Evolutionary conservation across 208 protist genomes (phyloP).

Genomic region (Trypanosomatidae sp.): DNA sequence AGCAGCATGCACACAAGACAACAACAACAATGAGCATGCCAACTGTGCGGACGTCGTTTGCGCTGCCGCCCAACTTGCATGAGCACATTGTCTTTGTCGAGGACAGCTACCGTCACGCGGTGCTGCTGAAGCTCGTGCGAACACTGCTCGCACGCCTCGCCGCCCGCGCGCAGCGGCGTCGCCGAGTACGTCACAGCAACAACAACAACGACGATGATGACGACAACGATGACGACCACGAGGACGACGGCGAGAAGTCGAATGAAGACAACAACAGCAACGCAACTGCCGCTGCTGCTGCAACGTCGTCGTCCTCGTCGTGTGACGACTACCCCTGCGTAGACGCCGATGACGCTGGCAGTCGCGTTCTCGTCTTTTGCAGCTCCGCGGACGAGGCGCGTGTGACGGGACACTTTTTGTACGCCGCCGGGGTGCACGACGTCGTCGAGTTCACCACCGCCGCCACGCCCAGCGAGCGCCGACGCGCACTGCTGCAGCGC

Average conservation of each 20-base stretch:
- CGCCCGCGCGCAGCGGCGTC: neutral
- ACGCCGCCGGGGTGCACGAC: slow-evolving; percentile 35
- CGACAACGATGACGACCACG: slow-evolving; percentile 5
- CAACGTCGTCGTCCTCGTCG: no score
- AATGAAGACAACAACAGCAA: neutral
- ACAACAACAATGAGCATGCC: neutral
- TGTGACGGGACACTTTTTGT: slow-evolving; percentile 78
- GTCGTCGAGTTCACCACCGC: slow-evolving; percentile 82
- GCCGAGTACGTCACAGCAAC: neutral
- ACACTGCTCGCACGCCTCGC: slow-evolving; percentile 18
- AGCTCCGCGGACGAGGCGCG: slow-evolving; percentile 78
- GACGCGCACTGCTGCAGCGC: slow-evolving; percentile 38
- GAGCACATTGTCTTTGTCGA: slow-evolving; percentile 79
- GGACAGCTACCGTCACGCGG: slow-evolving; percentile 66
- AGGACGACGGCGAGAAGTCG: slow-evolving; percentile 3
- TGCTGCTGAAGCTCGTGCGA: slow-evolving; percentile 72
- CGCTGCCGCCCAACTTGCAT: slow-evolving; percentile 69
- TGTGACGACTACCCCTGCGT: slow-evolving; percentile 18
- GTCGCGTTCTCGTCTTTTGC: slow-evolving; percentile 70
- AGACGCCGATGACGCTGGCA: slow-evolving; percentile 46
- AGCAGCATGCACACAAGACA: no score
- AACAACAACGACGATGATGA: slow-evolving; percentile 5
- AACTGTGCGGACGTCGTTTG: slow-evolving; percentile 43
- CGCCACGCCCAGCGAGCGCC: slow-evolving; percentile 51
- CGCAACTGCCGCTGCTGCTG: neutral